Base-by-base conservation (phyloP, 2,329 filamentous ascomycete genomes). In the Aureobasidium uvarum region DNA sequence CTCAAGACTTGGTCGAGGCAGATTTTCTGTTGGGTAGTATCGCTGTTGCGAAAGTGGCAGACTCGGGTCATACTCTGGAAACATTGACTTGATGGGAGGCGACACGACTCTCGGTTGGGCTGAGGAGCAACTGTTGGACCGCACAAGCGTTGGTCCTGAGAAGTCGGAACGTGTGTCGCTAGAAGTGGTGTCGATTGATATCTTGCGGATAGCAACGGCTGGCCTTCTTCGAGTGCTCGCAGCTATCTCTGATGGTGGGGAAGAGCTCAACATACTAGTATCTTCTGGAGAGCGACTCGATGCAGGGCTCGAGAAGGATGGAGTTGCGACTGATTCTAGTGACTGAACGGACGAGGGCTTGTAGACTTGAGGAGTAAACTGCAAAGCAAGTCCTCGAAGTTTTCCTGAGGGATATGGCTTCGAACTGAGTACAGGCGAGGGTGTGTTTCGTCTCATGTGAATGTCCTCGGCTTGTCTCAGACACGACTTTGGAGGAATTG, bases 51-150 rank as follows among this genome's bases (percentile, higher is more conserved):
- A 81, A 3, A 91, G 81, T 5, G 89, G 81, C 28, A 91, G 73
- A 1, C 83, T 83, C 3, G 86, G 87, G 71, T 93, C 87, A 73
- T 92, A 92, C 36, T 84, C 82, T 8, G 90, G 90, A 71, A 93
- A 93, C 71, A 93, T 92, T 28, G 89, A 92, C 38, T 85, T 83
- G 70, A 90, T 82, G 0, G 83, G 78, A 6, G 77, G 75, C 67
- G 77, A 77, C 66, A 46, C 45, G 41, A 46, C 23, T 51, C 66
- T 41, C 23, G 28, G 41, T 38, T 51, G 8, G 8, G 67, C 41
- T 14, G 65, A 66, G 0, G 63, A 46, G 18, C 48, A 46, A 46
- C 66, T 67, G 8, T 67, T 62, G 3, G 58, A 41, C 5, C 66
- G 64, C n/a, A 64, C 59, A 14, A 66, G 52, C 7, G 64, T 66